Conservation (phyloP, 163 green algal genomes). For the Chlamydomonas reinhardtii region DNA sequence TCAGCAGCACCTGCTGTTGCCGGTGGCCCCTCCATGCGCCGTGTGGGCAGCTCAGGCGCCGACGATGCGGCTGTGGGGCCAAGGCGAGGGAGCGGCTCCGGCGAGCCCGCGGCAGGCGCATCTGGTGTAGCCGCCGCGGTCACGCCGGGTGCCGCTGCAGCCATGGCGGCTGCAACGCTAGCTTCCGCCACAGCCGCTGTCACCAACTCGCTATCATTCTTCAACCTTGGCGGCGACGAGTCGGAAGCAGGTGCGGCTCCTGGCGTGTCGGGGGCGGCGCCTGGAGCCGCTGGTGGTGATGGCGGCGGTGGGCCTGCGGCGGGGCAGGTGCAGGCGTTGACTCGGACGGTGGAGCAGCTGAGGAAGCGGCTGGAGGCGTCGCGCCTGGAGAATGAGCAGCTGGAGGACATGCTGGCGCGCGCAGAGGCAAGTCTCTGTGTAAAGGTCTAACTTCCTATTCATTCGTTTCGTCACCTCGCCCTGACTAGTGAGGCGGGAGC, state of each 20-base stretch:
- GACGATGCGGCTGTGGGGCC: too few relatives aligned
- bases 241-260: neutral
- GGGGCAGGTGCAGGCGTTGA: constrained; percentile 31
- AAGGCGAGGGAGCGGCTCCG: too few relatives aligned
- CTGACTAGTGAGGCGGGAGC: too few relatives aligned
- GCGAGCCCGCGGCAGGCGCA: too few relatives aligned
- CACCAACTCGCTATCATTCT: constrained; percentile 40
- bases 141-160: too few relatives aligned
- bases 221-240: constrained; percentile 38
- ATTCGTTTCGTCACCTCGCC: too few relatives aligned
- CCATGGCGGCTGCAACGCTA: neutral
- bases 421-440: neutral
- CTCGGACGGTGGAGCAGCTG: constrained; percentile 53
- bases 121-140: too few relatives aligned
- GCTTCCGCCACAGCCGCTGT: constrained; percentile 36
- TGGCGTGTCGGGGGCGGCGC: neutral
- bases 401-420: constrained; percentile 63
- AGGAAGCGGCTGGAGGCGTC: constrained; percentile 53
- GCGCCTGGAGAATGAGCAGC: constrained; percentile 59
- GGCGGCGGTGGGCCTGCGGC: neutral
- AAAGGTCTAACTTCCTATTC: too few relatives aligned
- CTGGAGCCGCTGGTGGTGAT: neutral
- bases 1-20: too few relatives aligned
- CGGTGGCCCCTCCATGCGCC: too few relatives aligned
- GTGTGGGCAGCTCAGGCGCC: too few relatives aligned